Evolutionary conservation across 139 green algal species (phyloP), one percentile per base, ranked within the genome.

Genomic region (Chlorella sp.): DNA sequence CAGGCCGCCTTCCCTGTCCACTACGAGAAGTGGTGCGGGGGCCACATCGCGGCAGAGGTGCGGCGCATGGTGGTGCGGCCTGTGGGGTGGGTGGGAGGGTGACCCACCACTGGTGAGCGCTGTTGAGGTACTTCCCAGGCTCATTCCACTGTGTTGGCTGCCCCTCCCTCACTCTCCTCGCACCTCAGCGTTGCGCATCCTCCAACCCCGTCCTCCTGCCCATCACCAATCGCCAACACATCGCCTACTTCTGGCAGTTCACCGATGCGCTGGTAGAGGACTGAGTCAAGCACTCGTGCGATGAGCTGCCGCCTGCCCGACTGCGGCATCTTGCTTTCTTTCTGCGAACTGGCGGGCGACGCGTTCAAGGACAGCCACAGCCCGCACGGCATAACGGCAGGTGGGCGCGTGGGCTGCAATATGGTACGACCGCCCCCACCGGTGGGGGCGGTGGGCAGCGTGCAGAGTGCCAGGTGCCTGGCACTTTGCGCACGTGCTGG

Each of bases 251-350:
- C 48, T 25, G 40, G 46, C 70, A 76, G 70, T 31, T 67, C 3
- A 56, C 40, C 15, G 70, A 76, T 1, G 56, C 5, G 4, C 43
- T 67, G 14, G 46, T 76, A 19, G 70, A 76, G 0, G 8, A 25
- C 5, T 67, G 27, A 15, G 29, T 76, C 8, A 35, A 38, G 41
- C 12, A 7, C 31, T 38, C 31, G 19, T 19, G n/a, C n/a, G 70
- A 76, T 14, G 70, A 53, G 29, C 56, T 76, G 70, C 70, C 70
- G n/a, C 27, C 5, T 73, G 50, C 56, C 70, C 29, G 41, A 67
- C 8, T 68, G 55, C 41, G 41, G 31, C 55, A 36, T 58, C 29
- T 58, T 29, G 15, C 41, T 68, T 8, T 29, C 40, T 9, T 67
- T 76, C 11, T 41, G 67, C 5, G 70, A 67, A 41, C 70, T 76